Base-by-base conservation (phyloP, 495 filamentous ascomycete species). In the Beverwykella pulmonaria region DNA sequence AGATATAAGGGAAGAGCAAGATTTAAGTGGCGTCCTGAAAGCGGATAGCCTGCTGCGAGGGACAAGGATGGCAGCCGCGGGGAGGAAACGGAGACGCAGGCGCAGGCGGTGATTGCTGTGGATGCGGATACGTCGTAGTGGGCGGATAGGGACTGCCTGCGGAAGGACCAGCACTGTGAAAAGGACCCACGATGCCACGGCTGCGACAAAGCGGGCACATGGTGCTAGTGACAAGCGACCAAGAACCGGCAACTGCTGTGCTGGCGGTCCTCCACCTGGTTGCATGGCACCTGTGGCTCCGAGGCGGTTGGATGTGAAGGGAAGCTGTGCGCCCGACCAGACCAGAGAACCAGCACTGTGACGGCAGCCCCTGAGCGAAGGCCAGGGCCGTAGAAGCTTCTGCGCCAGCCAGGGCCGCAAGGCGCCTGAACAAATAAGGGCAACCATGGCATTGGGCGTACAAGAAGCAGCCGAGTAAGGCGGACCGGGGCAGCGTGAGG, bases 241-340 rank as follows among this genome's bases (percentile, higher is more conserved):
- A 59, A 39, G 53, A 48, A 41, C 39, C 15, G 39, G 39, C 39
- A 12, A 14, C 39, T 60, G 67, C 59, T 68, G 65, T 59, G 65
- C 47, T 63, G 65, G 65, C 65, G 17, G 29, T 53, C 59, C 7
- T 1, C 29, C 47, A 3, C 41, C 3, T 27, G 53, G 44, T 22
- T 63, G 57, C 65, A 68, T 44, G 52, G 54, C 59, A 53, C 27
- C 46, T 52, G 65, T 58, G 59, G 61, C 59, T 63, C 41, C 47
- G 26, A 14, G 53, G 34, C 47, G 63, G 29, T 49, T 41, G 62
- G 62, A 61, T 30, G 55, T 12, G 75, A 78, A 76, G 73, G 76
- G 74, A 63, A 74, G 68, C 66, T 66, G 68, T 56, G 70, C 75
- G 70, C 68, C 73, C 53, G 63, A 59, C 19, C n/a, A n/a, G 68